These are phyloP conservation scores for Letharia lupina DNA, from an alignment of 495 filamentous ascomycete species.

Conservation along the genomic window DNA sequence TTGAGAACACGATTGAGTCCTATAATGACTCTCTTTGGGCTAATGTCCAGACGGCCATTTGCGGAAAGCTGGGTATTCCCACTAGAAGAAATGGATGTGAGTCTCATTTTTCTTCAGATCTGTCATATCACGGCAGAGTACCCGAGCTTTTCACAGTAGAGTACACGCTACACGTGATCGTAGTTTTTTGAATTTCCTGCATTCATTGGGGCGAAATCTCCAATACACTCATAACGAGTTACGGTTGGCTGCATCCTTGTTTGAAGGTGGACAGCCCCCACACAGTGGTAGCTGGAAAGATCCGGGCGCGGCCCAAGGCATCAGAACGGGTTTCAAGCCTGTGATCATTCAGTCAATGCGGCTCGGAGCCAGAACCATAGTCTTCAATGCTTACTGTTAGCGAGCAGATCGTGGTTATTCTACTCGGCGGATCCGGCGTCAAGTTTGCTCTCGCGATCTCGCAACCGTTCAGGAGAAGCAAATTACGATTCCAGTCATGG, in stretches of 20 bases:
- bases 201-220: background rate
- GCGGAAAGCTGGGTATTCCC: constrained; percentile 17
- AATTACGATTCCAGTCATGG: constrained; percentile 28
- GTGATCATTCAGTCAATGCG: background rate
- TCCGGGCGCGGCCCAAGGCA: background rate
- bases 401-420: constrained; percentile 17
- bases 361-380: background rate
- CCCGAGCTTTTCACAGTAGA: background rate
- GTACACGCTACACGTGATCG: background rate
- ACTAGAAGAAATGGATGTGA: background rate
- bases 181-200: background rate
- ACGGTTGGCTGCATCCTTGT: background rate
- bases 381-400: background rate
- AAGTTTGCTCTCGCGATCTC: constrained; percentile 23
- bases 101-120: background rate
- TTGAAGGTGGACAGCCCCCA: background rate
- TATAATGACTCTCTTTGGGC: constrained; percentile 24
- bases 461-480: constrained; percentile 24
- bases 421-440: constrained; percentile 26
- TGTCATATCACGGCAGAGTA: background rate
- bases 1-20: constrained; percentile 8
- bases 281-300: background rate
- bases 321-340: background rate
- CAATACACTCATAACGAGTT: background rate
- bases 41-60: constrained; percentile 18